Conservation (phyloP, 441 rosid species). For the Erodium chrysanthum region DNA sequence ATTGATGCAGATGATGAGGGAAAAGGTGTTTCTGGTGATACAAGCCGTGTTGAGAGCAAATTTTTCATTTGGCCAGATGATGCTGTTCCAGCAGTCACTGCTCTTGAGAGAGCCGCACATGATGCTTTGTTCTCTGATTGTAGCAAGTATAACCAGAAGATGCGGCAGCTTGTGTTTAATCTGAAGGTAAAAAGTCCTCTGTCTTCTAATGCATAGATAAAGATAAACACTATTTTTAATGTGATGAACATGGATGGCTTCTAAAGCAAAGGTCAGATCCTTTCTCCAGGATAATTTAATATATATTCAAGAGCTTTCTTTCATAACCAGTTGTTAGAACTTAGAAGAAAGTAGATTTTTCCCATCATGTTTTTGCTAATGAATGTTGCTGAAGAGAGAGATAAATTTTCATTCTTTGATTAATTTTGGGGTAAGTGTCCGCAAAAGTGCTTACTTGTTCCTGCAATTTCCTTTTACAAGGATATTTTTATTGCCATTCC, state of each 20-base stretch:
- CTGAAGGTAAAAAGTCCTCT: conserved; percentile 46
- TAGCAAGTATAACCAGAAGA: conserved; percentile 78
- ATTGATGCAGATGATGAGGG: conserved; percentile 30
- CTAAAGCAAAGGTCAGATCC: not conserved
- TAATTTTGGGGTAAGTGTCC: not conserved
- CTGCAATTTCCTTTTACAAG: too few species aligned
- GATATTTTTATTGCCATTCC: too few species aligned
- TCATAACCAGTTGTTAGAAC: not conserved
- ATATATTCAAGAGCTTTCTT: not conserved
- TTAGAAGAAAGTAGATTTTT: not conserved
- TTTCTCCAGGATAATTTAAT: not conserved
- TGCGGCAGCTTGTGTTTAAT: conserved; percentile 75
- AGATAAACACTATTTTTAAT: not conserved
- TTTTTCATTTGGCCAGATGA: conserved; percentile 76
- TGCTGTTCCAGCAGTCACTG: conserved; percentile 62
- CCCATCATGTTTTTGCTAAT: not conserved
- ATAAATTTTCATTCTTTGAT: not conserved
- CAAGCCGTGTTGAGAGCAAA: conserved; percentile 22
- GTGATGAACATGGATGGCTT: not conserved
- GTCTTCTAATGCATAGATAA: not conserved
- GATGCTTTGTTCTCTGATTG: conserved; percentile 49
- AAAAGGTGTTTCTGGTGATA: conserved; percentile 31
- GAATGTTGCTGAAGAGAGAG: not conserved
- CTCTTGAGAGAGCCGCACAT: conserved; percentile 83
- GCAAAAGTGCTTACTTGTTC: too few species aligned